Percentiles rank a stretch among this genome's conserved stretches.
phyloP scores from a whole-genome alignment of 2,329 filamentous ascomycete species.

The Colletotrichum noveboracense region DNA sequence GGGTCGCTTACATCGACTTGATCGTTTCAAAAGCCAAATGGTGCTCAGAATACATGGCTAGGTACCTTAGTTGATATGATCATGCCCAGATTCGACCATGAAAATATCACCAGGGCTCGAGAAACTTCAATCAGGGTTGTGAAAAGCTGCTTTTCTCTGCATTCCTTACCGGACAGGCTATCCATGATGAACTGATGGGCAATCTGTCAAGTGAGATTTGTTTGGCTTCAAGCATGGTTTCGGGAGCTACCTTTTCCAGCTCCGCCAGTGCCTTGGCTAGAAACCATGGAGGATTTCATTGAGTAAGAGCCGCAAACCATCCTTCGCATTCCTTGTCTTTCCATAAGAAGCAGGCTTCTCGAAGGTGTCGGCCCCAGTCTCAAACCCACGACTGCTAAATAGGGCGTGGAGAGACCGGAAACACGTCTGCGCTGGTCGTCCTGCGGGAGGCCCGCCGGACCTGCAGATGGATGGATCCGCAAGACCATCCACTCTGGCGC shows the following conservation, averaged over 20 bases:
- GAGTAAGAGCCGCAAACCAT: background rate
- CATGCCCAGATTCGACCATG: background rate
- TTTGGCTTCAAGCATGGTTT: background rate
- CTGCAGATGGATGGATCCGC: slow-evolving; percentile 15
- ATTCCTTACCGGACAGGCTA: background rate
- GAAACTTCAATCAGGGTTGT: background rate
- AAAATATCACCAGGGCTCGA: background rate
- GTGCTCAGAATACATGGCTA: background rate
- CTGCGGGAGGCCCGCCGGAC: slow-evolving; percentile 18
- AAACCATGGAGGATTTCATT: background rate
- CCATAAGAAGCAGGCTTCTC: slow-evolving; percentile 13
- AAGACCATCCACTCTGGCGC: background rate
- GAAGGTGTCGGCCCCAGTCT: background rate
- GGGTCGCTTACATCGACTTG: background rate
- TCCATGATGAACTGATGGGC: background rate
- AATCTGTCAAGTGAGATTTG: background rate
- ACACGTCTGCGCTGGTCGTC: background rate
- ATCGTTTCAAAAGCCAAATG: background rate
- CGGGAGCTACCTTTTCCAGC: background rate
- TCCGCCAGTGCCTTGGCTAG: background rate
- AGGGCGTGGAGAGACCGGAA: background rate
- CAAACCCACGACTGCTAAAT: background rate
- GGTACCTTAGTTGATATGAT: background rate
- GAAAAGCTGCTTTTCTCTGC: background rate
- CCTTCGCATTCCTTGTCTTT: background rate